Evolutionary conservation across 2,329 filamentous ascomycete species (phyloP), one percentile per base, ranked within the genome.

Genomic region (Epichloe uncinata): DNA sequence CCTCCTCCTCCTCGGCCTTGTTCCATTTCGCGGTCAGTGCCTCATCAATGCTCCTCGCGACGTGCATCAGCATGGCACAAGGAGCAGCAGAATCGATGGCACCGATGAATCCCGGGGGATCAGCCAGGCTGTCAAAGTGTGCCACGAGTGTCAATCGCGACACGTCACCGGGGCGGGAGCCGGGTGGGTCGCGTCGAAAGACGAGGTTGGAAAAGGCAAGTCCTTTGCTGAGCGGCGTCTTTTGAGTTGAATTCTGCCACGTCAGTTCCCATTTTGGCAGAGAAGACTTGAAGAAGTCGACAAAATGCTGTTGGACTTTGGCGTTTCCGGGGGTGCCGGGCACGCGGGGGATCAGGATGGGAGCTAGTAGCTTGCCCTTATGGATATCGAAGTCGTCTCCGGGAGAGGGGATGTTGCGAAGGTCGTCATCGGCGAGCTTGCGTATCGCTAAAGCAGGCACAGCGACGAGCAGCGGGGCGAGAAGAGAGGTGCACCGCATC

Each of bases 21-120:
- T 9, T 75, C 87, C 93, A 97, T 68, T 91, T 95, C 62, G 75
- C 77, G 34, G 83, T 86, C 63, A 97, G 69, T 2, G 86, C 87
- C 1, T 71, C 74, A 60, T 97, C 90, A 43, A 98, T 79, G 55
- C 81, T 86, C 56, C 83, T 75, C 54, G 90, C 87, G 12, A 84
- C 81, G 63, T 95, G 87, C 79, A 98, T 77, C 52, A 98, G 74
- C 75, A 97, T 89, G 0, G 93, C 93, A 66, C 91, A 97, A 9
- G 93, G 90, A 16, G 87, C 93, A 1, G 93, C 93, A 59, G 88
- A 95, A 63, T 98, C 93, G 13, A 81, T 94, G 0, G 91, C 93
- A 0, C 93, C 93, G 52, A 98, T 85, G 64, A 98, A 98, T 0
- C 89, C 91, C 53, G 82, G 70, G 90, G 90, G 91, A 26, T 73